Percentiles rank a stretch among this genome's conserved stretches.
Conservation (phyloP, 257 asterid genomes). For the Coffea canephora region DNA sequence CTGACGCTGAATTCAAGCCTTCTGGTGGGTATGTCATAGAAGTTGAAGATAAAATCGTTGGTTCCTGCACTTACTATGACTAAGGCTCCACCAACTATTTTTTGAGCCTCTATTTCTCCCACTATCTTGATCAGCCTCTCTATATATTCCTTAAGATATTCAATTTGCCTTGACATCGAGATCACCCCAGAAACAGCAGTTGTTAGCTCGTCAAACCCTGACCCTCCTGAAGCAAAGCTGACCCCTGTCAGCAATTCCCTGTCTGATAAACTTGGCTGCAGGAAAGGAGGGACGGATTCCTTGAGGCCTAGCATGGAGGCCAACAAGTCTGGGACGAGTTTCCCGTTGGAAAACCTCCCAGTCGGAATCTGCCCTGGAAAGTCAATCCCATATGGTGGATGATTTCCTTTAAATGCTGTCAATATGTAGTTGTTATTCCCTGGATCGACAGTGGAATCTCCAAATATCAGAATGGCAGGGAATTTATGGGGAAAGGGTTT, state of each 20-base stretch:
- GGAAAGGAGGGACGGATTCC: slow-evolving; percentile 56
- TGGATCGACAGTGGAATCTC: slow-evolving; percentile 66
- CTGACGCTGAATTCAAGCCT: slow-evolving; percentile 39
- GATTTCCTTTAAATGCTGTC: slow-evolving; percentile 49
- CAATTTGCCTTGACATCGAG: slow-evolving; percentile 44
- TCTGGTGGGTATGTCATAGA: slow-evolving; percentile 54
- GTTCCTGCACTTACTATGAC: slow-evolving; percentile 66
- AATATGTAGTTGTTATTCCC: slow-evolving; percentile 76
- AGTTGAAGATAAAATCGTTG: slow-evolving; percentile 62
- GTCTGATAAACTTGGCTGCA: slow-evolving; percentile 53
- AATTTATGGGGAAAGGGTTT: slow-evolving; percentile 27
- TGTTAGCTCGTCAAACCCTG: slow-evolving; percentile 70
- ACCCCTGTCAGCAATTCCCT: slow-evolving; percentile 56
- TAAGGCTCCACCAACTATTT: slow-evolving; percentile 37
- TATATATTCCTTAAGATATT: slow-evolving; percentile 33
- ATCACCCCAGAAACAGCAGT: slow-evolving; percentile 45
- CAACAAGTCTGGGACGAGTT: slow-evolving; percentile 62
- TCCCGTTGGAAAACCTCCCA: slow-evolving; percentile 74
- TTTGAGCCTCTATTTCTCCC: slow-evolving; percentile 37
- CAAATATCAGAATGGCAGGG: slow-evolving; percentile 53
- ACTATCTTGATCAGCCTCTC: slow-evolving; percentile 37
- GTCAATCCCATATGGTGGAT: slow-evolving; percentile 55
- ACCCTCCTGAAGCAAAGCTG: slow-evolving; percentile 76
- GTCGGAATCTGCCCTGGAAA: slow-evolving; percentile 53
- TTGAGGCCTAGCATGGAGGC: slow-evolving; percentile 60